These are phyloP conservation scores for Magnolia kwangsiensis DNA, from an alignment of 164 flowering plant species.

Conservation along the genomic window DNA sequence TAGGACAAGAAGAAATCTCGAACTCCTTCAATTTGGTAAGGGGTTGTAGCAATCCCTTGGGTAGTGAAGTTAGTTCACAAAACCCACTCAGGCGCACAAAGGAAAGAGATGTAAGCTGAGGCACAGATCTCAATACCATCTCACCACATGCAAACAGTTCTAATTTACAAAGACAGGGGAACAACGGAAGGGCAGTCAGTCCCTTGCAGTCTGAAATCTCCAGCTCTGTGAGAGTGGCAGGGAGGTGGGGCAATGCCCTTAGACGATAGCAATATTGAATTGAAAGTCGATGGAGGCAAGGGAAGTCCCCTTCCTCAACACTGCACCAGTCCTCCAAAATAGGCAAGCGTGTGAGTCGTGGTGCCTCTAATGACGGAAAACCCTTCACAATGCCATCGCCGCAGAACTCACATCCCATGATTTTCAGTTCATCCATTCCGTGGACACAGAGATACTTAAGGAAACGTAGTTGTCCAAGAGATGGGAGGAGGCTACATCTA, in stretches of 20 bases:
- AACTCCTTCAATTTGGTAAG: background rate
- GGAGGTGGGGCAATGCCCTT: background rate
- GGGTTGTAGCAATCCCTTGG: background rate
- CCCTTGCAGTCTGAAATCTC: background rate
- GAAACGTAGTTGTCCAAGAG: background rate
- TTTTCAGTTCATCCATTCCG: background rate
- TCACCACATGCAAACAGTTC: background rate
- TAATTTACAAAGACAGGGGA: background rate
- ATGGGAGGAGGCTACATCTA: background rate
- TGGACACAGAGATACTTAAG: background rate
- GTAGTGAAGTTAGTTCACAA: background rate
- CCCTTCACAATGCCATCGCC: background rate
- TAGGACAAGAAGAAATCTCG: background rate
- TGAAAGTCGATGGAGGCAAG: background rate
- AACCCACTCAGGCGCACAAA: background rate
- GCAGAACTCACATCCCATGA: background rate
- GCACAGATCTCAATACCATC: background rate
- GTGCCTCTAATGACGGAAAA: background rate
- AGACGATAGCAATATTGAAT: background rate
- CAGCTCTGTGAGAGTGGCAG: background rate
- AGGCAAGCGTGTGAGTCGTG: background rate
- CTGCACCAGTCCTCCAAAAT: slow-evolving; percentile 2
- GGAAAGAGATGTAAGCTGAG: background rate
- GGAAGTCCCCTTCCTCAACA: slow-evolving; percentile 1
- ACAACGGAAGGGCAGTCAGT: background rate